phyloP scores from a whole-genome alignment of 192 early-diverging fungal species.

The Diversispora epigaea region DNA sequence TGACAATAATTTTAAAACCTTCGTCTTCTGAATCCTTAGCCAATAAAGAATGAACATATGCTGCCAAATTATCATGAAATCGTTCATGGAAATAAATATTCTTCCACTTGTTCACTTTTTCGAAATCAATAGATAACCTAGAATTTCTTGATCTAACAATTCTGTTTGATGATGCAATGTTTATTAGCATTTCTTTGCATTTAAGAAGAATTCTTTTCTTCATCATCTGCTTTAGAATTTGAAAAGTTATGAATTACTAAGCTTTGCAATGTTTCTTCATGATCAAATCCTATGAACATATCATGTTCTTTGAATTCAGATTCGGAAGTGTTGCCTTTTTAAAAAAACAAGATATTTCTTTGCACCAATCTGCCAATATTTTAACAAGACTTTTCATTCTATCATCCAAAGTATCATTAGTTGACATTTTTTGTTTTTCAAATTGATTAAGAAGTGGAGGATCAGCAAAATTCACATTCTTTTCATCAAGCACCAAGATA shows the following conservation, averaged over 20 bases:
- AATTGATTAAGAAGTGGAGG: no score
- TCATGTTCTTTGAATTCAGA: conserved; percentile 18
- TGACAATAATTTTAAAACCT: conserved; percentile 12
- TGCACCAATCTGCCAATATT: background rate
- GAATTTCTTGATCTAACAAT: conserved; percentile 21
- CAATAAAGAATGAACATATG: conserved; percentile 9
- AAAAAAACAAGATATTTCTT: background rate
- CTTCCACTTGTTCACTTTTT: conserved; percentile 14
- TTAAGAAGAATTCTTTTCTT: background rate
- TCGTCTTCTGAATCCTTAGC: background rate
- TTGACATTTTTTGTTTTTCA: no score
- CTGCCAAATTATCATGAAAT: conserved; percentile 16
- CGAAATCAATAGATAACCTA: background rate
- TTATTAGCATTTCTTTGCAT: conserved; percentile 26
- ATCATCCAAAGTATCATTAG: background rate
- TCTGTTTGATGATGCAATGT: conserved; percentile 24
- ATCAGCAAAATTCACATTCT: no score
- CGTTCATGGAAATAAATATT: conserved; percentile 10
- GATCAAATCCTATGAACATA: conserved; percentile 32
- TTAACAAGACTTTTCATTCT: background rate
- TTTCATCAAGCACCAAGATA: no score
- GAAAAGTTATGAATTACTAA: conserved; percentile 9
- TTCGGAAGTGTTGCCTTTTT: background rate
- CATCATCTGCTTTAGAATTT: background rate
- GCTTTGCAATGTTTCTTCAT: conserved; percentile 25